Percentiles rank a stretch among this genome's conserved stretches.
Evolutionary conservation across 1,139 yeast genomes (phyloP).

Genomic region (Kodamaea plutei): DNA sequence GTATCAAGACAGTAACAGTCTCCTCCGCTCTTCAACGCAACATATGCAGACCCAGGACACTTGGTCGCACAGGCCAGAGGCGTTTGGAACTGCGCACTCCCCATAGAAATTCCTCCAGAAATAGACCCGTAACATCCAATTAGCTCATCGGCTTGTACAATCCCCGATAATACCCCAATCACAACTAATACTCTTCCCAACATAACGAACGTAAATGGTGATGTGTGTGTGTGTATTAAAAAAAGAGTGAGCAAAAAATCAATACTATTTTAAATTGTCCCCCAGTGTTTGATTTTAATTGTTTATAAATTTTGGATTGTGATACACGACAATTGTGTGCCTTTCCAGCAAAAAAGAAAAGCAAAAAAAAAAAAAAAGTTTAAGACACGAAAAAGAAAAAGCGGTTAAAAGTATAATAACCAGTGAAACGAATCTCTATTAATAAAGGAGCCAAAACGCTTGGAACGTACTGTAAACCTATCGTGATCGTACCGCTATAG

Average conservation of each 20-base stretch:
- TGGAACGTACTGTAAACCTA: too few species aligned
- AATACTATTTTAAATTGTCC: constrained; percentile 1
- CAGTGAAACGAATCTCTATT: too few species aligned
- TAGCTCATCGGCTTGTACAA: constrained; percentile 6
- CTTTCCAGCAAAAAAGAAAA: too few species aligned
- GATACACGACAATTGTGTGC: too few species aligned
- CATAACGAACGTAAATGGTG: background rate
- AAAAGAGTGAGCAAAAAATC: constrained; percentile 2
- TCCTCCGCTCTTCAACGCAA: constrained; percentile 56
- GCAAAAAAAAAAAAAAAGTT: constrained; percentile 1
- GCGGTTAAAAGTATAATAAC: too few species aligned
- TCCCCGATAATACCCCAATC: constrained; percentile 1
- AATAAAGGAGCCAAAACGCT: too few species aligned
- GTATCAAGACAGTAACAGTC: constrained; percentile 63
- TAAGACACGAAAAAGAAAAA: constrained; percentile 1
- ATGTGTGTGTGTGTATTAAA: too few species aligned
- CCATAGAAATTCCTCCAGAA: constrained; percentile 24
- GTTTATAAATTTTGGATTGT: too few species aligned
- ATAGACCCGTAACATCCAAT: constrained; percentile 35
- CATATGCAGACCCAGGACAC: constrained; percentile 50
- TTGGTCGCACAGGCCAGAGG: constrained; percentile 42
- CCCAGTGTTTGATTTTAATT: too few species aligned
- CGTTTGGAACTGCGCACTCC: constrained; percentile 45
- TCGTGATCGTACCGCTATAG: too few species aligned
- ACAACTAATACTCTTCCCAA: constrained; percentile 3